These are phyloP conservation scores for Calonectria multiphialidica DNA, from an alignment of 2,329 filamentous ascomycete species.

Conservation along the genomic window DNA sequence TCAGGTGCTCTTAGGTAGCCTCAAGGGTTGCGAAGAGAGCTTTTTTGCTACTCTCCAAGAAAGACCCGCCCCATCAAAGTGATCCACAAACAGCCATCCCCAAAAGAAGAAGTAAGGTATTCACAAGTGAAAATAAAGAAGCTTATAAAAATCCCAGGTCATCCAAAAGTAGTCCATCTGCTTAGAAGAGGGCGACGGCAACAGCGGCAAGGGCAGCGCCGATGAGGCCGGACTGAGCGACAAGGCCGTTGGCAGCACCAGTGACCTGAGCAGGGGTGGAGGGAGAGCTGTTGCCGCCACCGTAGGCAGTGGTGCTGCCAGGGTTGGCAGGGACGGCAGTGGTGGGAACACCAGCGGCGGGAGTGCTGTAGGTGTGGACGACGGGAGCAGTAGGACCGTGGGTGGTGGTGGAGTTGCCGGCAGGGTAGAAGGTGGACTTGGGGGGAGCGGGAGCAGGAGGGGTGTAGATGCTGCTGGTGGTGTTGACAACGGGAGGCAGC, in stretches of 20 bases:
- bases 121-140: slow-evolving; percentile 38
- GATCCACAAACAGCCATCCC: slow-evolving; percentile 48
- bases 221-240: slow-evolving; percentile 55
- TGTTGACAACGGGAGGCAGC: slow-evolving; percentile 38
- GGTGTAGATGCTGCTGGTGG: slow-evolving; percentile 34
- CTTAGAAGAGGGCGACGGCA: slow-evolving; percentile 53
- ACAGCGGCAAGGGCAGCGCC: slow-evolving; percentile 54
- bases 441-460: slow-evolving; percentile 36
- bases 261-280: slow-evolving; percentile 38
- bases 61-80: slow-evolving; percentile 31
- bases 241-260: slow-evolving; percentile 50
- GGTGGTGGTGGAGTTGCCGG: slow-evolving; percentile 41
- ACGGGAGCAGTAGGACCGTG: slow-evolving; percentile 39
- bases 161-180: slow-evolving; percentile 10
- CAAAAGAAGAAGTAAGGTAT: slow-evolving; percentile 39
- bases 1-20: slow-evolving; percentile 38
- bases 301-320: not conserved
- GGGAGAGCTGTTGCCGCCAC: slow-evolving; percentile 20
- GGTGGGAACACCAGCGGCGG: slow-evolving; percentile 30
- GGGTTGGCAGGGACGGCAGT: slow-evolving; percentile 27
- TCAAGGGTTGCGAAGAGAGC: slow-evolving; percentile 25
- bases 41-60: slow-evolving; percentile 22
- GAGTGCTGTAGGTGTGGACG: slow-evolving; percentile 26
- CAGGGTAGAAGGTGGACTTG: slow-evolving; percentile 42
- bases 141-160: slow-evolving; percentile 11